Percentiles rank a stretch among this genome's conserved stretches.
These are phyloP conservation scores for Alternaria longipes DNA, from an alignment of 2,329 filamentous ascomycete genomes.

Conservation along the genomic window DNA sequence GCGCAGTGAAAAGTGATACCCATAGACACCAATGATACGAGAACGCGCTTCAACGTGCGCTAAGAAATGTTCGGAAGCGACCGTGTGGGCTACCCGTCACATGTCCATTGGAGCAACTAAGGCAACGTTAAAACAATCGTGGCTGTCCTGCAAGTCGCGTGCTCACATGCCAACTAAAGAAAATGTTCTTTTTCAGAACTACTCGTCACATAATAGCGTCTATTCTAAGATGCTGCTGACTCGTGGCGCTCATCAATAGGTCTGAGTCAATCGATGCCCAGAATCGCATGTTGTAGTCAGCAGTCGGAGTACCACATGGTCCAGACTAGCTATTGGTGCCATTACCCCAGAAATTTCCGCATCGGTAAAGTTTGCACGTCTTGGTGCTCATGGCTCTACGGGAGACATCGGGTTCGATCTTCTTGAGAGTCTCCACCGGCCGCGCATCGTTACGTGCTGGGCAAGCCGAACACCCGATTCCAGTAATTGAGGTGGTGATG, in stretches of 20 bases:
- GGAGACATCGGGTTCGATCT: slow-evolving; percentile 17
- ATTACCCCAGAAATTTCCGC: slow-evolving; percentile 6
- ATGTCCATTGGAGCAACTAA: not conserved
- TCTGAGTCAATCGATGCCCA: not conserved
- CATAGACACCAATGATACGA: slow-evolving; percentile 16
- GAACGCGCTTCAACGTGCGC: slow-evolving; percentile 34
- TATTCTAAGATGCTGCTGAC: not conserved
- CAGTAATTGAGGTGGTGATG: not conserved
- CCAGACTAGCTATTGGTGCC: slow-evolving; percentile 1
- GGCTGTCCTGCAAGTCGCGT: not conserved
- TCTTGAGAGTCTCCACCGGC: slow-evolving; percentile 5
- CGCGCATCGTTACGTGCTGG: slow-evolving; percentile 8
- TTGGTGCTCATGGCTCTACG: slow-evolving; percentile 5
- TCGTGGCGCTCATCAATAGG: not conserved
- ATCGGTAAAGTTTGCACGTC: not conserved
- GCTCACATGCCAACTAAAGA: not conserved
- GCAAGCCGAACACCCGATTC: not conserved
- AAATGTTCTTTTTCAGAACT: not conserved
- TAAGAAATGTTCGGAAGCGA: not conserved
- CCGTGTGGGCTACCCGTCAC: not conserved
- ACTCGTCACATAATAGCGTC: not conserved
- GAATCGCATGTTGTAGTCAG: not conserved
- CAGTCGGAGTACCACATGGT: not conserved
- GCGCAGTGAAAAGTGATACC: slow-evolving; percentile 27
- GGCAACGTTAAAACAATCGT: not conserved